A percentile compares a stretch with the other conserved stretches of the same genome.
Conservation (phyloP, 805 yeast genomes). For the Candida caryicola region DNA sequence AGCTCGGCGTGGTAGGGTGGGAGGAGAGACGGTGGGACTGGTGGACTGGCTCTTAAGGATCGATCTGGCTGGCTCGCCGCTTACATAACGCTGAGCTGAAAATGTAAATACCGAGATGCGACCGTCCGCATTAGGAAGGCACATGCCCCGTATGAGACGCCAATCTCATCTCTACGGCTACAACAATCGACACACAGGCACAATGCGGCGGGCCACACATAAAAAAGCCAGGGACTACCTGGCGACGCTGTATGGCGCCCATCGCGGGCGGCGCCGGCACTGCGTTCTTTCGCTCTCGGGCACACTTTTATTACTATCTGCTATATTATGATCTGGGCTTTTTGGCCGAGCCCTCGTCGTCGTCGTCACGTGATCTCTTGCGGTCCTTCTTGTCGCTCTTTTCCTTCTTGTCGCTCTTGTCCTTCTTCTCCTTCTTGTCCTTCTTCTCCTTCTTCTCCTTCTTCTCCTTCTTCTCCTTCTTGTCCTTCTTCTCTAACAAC, state of each 20-base stretch:
- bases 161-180: not conserved
- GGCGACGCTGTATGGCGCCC: too few species aligned
- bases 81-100: not conserved
- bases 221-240: too few species aligned
- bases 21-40: not conserved
- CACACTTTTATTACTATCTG: not conserved
- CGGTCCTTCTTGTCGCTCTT: too few species aligned
- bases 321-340: conserved; percentile 1
- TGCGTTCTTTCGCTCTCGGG: too few species aligned
- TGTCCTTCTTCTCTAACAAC: conserved; percentile 25
- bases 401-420: conserved; percentile 14
- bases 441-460: conserved; percentile 23
- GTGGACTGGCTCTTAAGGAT: not conserved
- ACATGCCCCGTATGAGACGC: conserved; percentile 5
- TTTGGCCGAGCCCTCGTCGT: conserved; percentile 4
- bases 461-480: conserved; percentile 24
- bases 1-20: not conserved
- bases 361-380: conserved; percentile 4
- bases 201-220: too few species aligned
- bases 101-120: conserved; percentile 4
- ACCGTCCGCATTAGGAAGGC: conserved; percentile 5
- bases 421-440: conserved; percentile 25
- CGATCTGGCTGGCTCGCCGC: too few species aligned
- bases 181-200: too few species aligned
- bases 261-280: too few species aligned